Percentiles rank a stretch among this genome's conserved stretches.
Evolutionary conservation across 306 rosid species (phyloP).

Genomic region (Dalbergia oliveri): DNA sequence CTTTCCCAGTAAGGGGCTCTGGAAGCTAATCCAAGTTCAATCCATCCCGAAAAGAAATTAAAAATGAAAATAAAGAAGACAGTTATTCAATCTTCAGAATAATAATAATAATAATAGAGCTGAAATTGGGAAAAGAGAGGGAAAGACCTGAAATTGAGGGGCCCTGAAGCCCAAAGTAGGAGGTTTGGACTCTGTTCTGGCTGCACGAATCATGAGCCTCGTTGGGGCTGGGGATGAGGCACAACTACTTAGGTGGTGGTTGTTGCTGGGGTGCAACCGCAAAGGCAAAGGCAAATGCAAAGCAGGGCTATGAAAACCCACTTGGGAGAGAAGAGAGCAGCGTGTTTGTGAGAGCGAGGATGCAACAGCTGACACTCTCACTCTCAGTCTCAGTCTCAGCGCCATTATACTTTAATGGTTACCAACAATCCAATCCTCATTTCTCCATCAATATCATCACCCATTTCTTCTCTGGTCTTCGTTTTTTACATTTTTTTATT

Average conservation of each 20-base stretch:
- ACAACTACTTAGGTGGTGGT: too few species aligned
- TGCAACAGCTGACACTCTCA: constrained; percentile 41
- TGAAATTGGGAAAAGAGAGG: background rate
- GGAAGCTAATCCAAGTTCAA: constrained; percentile 68
- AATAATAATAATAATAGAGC: background rate
- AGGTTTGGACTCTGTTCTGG: constrained; percentile 71
- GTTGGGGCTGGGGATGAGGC: constrained; percentile 18
- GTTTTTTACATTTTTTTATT: too few species aligned
- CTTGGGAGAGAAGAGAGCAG: constrained; percentile 51
- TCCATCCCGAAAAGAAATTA: constrained; percentile 8
- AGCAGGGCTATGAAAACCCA: constrained; percentile 37
- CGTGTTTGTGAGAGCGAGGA: constrained; percentile 40
- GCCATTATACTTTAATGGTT: constrained; percentile 48
- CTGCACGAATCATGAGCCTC: constrained; percentile 63
- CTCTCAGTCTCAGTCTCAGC: background rate
- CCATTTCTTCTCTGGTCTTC: background rate
- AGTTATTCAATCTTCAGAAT: constrained; percentile 14
- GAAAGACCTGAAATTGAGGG: constrained; percentile 81
- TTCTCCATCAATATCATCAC: constrained; percentile 33
- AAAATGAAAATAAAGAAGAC: background rate
- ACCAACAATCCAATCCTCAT: constrained; percentile 24
- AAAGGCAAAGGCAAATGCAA: constrained; percentile 12
- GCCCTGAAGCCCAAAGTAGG: constrained; percentile 80
- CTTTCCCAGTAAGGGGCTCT: constrained; percentile 91
- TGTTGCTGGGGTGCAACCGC: constrained; percentile 43